Base-by-base conservation (phyloP, 2,329 filamentous ascomycete species). In the Verticillium longisporum region DNA sequence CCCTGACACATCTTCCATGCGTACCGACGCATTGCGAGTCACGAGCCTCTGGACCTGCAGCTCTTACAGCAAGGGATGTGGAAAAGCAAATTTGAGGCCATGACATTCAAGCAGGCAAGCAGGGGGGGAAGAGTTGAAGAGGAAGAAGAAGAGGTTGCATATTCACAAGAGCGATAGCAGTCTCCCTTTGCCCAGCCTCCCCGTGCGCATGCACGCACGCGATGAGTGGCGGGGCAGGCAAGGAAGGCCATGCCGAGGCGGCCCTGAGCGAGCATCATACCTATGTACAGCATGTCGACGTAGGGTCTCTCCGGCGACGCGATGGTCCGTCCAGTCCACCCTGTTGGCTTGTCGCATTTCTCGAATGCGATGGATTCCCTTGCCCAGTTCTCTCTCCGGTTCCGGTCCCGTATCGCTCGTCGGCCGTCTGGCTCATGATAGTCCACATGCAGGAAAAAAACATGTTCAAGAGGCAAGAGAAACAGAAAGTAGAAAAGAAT, bases 201-300 rank as follows among this genome's bases (percentile, higher is more conserved):
- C 4, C 63, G 76, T 4, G 74, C 75, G 1, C 61, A 74, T 32
- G 6, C 38, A 18, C n/a, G 38, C 14, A 15, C 41, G 41, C 41
- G 41, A n/a, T 18, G n/a, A 21, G n/a, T 18, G 21, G n/a, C 18
- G n/a, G n/a, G 21, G 41, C 41, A 18, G 41, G 18, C 41, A 50
- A 18, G n/a, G 7, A 36, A 50, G 41, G 18, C n/a, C 41, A n/a
- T 50, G n/a, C n/a, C 41, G 26, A n/a, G 21, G 41, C 41, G 21
- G 41, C 41, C 41, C 41, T 10, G 41, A 18, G 41, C 18, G 41
- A 7, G 18, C 18, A 18, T 9, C 34, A 36, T 21, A 50, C 41
- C 41, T 50, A 50, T 50, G 41, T 50, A 50, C 41, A 50, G 18
- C 18, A 10, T 50, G 11, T 50, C 41, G 18, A 50, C 6, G 18